Evolutionary conservation across 1,284 basidiomycete genomes (phyloP), one percentile per base, ranked within the genome.

Genomic region (Rugosomyces carneus): DNA sequence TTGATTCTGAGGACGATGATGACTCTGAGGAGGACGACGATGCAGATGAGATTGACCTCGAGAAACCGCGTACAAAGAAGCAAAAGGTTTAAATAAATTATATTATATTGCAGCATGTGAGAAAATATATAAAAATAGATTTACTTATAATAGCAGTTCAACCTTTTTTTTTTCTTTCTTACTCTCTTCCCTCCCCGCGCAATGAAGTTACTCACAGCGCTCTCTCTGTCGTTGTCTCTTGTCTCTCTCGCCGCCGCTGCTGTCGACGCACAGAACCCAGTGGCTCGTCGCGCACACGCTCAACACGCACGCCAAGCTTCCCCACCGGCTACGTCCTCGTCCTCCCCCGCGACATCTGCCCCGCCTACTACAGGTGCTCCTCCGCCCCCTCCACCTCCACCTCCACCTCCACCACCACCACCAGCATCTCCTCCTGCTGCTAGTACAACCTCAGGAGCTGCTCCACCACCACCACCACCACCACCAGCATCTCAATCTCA

Each of bases 21-120:
- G 75, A 76, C n/a, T n/a, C n/a, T 41, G 80, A 81, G 10, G 83
- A 86, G 2, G 78, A 80, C 21, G 82, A 84, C 34, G 79, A 85
- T 18, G 83, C 75, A 37, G 84, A 81, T 37, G 87, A 89, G 63
- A 89, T 89, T 65, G 86, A 89, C 64, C 67, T 89, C 49, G 87
- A 89, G 63, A 85, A 86, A 65, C 86, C 87, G 42, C 73, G 76
- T 55, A 58, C 75, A 43, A 89, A 89, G 67, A 88, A 82, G 63
- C 76, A 73, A 64, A 77, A 77, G 59, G 75, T 76, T 53, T 86
- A 74, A 19, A n/a, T n/a, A n/a, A n/a, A n/a, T n/a, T n/a, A n/a
- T n/a, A n/a, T n/a, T n/a, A n/a, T n/a, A 45, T 47, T 40, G 48
- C 51, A 48, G 48, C 7, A 21, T 24, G 10, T 31, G 29, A 8